phyloP scores from a whole-genome alignment of 352 stramenopile genomes.

The Halophytophthora polymorphica region DNA sequence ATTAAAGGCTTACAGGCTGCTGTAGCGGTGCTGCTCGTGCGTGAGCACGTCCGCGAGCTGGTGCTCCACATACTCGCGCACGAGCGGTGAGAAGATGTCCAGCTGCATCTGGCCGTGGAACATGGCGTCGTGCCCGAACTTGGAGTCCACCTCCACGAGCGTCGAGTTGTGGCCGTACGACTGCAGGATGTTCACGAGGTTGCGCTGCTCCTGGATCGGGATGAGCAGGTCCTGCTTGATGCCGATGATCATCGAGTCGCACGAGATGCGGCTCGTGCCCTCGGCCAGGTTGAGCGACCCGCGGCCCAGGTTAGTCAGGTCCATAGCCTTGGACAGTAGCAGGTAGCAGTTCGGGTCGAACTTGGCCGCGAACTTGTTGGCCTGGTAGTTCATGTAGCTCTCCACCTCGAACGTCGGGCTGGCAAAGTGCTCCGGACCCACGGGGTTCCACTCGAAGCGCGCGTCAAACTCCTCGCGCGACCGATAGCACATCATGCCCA shows the following conservation, averaged over 20 bases:
- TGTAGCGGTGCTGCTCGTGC: slow-evolving; percentile 79
- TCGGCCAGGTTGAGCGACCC: slow-evolving; percentile 68
- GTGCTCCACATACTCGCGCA: slow-evolving; percentile 71
- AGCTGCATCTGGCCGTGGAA: slow-evolving; percentile 81
- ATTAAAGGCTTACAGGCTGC: slow-evolving; percentile 68
- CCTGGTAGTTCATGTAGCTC: slow-evolving; percentile 90
- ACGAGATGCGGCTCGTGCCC: slow-evolving; percentile 66
- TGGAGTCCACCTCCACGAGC: slow-evolving; percentile 78
- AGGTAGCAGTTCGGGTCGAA: slow-evolving; percentile 90
- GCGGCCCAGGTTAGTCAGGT: slow-evolving; percentile 77
- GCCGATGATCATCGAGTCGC: slow-evolving; percentile 67
- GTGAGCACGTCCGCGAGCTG: slow-evolving; percentile 46
- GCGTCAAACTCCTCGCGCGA: slow-evolving; percentile 85
- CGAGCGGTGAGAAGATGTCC: slow-evolving; percentile 66
- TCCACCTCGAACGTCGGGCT: slow-evolving; percentile 86
- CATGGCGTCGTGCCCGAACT: slow-evolving; percentile 88
- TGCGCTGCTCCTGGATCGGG: slow-evolving; percentile 78
- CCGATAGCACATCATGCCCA: slow-evolving; percentile 89
- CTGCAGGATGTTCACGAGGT: slow-evolving; percentile 78
- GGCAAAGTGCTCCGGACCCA: slow-evolving; percentile 63
- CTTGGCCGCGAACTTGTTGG: slow-evolving; percentile 77
- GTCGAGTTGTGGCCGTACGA: slow-evolving; percentile 63
- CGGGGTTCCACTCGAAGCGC: slow-evolving; percentile 86
- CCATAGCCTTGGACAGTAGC: slow-evolving; percentile 86
- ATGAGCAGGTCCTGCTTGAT: slow-evolving; percentile 85